Evolutionary conservation across 2,329 filamentous ascomycete species (phyloP).

Genomic region (Didymella keratinophila): DNA sequence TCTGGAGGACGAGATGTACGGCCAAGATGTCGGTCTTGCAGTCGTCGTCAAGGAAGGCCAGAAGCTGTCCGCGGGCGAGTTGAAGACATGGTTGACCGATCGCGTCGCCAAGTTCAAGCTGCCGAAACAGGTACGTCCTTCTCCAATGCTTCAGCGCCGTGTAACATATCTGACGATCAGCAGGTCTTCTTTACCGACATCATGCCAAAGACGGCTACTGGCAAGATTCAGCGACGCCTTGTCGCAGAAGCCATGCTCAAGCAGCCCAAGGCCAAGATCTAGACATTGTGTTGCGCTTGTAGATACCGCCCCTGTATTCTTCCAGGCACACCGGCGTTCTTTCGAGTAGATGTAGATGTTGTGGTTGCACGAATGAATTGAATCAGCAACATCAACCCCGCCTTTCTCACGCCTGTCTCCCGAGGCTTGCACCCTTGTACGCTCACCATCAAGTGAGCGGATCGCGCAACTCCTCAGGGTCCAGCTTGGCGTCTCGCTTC

Average conservation of each 20-base stretch:
- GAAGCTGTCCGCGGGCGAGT: conserved; percentile 62
- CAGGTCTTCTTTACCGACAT: conserved; percentile 81
- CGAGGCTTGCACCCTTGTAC: conserved; percentile 15
- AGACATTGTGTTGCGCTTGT: conserved; percentile 27
- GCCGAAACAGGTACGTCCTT: conserved; percentile 72
- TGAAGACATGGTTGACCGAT: conserved; percentile 73
- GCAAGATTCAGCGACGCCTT: conserved; percentile 84
- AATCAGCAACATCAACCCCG: conserved; percentile 14
- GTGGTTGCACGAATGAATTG: conserved; percentile 22
- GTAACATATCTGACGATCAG: conserved; percentile 29
- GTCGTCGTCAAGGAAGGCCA: conserved; percentile 74
- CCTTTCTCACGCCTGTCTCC: conserved; percentile 8
- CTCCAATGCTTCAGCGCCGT: conserved; percentile 20
- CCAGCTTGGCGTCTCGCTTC: conserved; percentile 20
- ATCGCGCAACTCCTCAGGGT: conserved; percentile 19
- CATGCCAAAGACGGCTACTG: conserved; percentile 93
- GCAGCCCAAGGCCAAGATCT: conserved; percentile 62
- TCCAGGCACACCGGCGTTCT: conserved; percentile 2
- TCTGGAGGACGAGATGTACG: conserved; percentile 81
- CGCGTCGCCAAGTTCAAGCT: conserved; percentile 84
- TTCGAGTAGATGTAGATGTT: conserved; percentile 15
- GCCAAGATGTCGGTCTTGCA: conserved; percentile 81
- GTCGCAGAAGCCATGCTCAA: conserved; percentile 87
- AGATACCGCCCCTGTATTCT: conserved; percentile 18
- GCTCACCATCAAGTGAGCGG: conserved; percentile 10